Percentiles rank a stretch among this genome's conserved stretches.
Evolutionary conservation across 2,329 filamentous ascomycete species (phyloP).

Genomic region (Chaetomium sp.): DNA sequence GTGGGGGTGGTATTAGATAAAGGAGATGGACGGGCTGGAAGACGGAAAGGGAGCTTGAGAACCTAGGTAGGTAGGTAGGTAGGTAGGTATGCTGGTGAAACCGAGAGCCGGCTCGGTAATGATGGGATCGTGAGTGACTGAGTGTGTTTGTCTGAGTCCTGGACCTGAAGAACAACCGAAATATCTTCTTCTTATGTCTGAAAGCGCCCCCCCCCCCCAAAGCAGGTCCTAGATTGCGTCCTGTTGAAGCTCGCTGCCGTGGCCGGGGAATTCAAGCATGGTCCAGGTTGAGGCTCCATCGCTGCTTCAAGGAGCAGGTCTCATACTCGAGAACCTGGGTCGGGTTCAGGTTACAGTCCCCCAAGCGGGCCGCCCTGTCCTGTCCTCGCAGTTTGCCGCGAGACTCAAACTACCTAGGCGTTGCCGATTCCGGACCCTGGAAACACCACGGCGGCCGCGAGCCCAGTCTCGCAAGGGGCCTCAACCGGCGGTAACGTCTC

Average conservation of each 20-base stretch:
- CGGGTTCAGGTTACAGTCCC: background rate
- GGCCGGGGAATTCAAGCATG: background rate
- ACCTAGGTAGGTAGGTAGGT: no score
- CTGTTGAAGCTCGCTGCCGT: background rate
- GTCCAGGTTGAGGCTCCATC: background rate
- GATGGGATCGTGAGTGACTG: background rate
- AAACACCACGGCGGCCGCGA: background rate
- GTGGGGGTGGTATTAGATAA: background rate
- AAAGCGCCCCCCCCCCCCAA: no score
- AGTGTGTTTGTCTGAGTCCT: background rate
- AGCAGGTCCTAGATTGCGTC: background rate
- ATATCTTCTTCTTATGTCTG: background rate
- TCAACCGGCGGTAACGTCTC: background rate
- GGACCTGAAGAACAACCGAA: background rate
- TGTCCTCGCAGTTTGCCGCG: background rate
- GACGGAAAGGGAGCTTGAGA: background rate
- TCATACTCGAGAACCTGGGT: background rate
- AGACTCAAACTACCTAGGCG: background rate
- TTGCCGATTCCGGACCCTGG: background rate
- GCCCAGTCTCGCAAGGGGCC: background rate
- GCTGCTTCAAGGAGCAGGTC: background rate
- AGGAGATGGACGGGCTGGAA: background rate
- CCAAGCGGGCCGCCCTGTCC: background rate
- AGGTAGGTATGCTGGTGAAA: no score
- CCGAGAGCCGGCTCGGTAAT: background rate